These are phyloP conservation scores for Claviceps sp. DNA, from an alignment of 2,329 filamentous ascomycete species.

Conservation along the genomic window DNA sequence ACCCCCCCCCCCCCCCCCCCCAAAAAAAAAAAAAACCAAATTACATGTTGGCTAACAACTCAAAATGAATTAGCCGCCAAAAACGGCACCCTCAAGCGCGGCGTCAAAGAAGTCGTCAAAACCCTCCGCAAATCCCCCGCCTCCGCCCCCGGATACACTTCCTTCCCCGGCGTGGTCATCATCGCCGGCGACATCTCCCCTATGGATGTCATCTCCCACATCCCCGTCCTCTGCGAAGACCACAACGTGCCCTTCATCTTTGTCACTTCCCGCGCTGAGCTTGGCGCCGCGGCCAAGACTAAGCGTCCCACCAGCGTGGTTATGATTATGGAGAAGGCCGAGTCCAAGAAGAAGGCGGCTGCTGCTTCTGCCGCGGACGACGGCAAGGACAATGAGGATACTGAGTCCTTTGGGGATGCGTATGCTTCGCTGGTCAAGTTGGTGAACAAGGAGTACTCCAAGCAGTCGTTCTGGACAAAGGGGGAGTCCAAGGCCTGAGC, in stretches of 20 bases:
- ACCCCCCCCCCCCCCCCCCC: too few species aligned
- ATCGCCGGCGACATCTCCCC: slow-evolving; percentile 96
- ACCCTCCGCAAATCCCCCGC: slow-evolving; percentile 82
- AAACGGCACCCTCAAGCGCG: slow-evolving; percentile 88
- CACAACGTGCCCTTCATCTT: slow-evolving; percentile 96
- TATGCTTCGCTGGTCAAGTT: slow-evolving; percentile 54
- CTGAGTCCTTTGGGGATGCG: slow-evolving; percentile 47
- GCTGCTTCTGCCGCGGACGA: slow-evolving; percentile 24
- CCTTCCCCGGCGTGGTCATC: slow-evolving; percentile 65
- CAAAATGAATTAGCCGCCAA: slow-evolving; percentile 60
- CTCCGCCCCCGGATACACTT: slow-evolving; percentile 48
- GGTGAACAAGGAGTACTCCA: slow-evolving; percentile 50
- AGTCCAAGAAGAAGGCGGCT: slow-evolving; percentile 30
- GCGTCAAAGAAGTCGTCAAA: slow-evolving; percentile 98
- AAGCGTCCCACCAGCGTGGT: slow-evolving; percentile 95
- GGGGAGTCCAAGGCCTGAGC: slow-evolving; percentile 19
- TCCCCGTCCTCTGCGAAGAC: slow-evolving; percentile 95
- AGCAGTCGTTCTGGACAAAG: slow-evolving; percentile 38
- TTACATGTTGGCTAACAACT: neutral
- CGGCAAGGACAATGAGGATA: slow-evolving; percentile 31
- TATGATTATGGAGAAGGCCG: slow-evolving; percentile 58
- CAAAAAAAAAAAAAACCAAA: too few species aligned
- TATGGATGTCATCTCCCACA: slow-evolving; percentile 96
- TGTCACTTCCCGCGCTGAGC: slow-evolving; percentile 80
- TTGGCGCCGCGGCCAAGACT: slow-evolving; percentile 84